Conservation (phyloP, 805 yeast species). For the Candida manassasensis region DNA sequence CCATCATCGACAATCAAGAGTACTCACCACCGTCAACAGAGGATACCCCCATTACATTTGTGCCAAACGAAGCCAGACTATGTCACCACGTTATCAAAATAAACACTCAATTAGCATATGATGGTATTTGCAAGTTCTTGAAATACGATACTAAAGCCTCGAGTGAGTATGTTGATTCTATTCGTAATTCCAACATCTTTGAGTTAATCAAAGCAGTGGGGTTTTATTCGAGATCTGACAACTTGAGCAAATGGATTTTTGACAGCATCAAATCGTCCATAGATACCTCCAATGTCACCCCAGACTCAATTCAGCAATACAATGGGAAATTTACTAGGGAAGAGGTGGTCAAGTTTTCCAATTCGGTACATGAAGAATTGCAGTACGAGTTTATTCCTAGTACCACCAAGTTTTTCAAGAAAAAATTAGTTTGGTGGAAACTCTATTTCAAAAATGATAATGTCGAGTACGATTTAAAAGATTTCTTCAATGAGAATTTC, state of each 20-base stretch:
- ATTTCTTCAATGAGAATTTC: slow-evolving; percentile 29
- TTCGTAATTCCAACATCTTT: slow-evolving; percentile 32
- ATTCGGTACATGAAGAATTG: slow-evolving; percentile 31
- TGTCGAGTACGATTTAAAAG: slow-evolving; percentile 39
- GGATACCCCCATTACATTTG: slow-evolving; percentile 20
- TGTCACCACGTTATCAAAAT: slow-evolving; percentile 27
- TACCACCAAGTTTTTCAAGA: slow-evolving; percentile 24
- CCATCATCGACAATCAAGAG: slow-evolving; percentile 34
- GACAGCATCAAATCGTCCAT: slow-evolving; percentile 14
- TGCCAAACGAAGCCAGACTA: slow-evolving; percentile 7
- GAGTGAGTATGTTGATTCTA: slow-evolving; percentile 22
- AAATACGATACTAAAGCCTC: slow-evolving; percentile 29
- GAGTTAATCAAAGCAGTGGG: slow-evolving; percentile 28
- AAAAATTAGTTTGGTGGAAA: slow-evolving; percentile 37
- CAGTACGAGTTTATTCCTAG: slow-evolving; percentile 31
- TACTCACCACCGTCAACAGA: slow-evolving; percentile 34
- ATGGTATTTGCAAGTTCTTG: slow-evolving; percentile 28
- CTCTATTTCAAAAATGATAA: slow-evolving; percentile 39
- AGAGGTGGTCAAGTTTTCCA: slow-evolving; percentile 25
- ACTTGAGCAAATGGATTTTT: slow-evolving; percentile 20
- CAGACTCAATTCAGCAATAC: slow-evolving; percentile 13
- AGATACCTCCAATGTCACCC: slow-evolving; percentile 10
- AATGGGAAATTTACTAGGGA: slow-evolving; percentile 18
- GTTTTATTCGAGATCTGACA: slow-evolving; percentile 22
- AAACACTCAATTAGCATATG: slow-evolving; percentile 20